A percentile compares a stretch with the other conserved stretches of the same genome.
Evolutionary conservation across 2,329 filamentous ascomycete species (phyloP).

Genomic region (Hirsutella rhossiliensis): DNA sequence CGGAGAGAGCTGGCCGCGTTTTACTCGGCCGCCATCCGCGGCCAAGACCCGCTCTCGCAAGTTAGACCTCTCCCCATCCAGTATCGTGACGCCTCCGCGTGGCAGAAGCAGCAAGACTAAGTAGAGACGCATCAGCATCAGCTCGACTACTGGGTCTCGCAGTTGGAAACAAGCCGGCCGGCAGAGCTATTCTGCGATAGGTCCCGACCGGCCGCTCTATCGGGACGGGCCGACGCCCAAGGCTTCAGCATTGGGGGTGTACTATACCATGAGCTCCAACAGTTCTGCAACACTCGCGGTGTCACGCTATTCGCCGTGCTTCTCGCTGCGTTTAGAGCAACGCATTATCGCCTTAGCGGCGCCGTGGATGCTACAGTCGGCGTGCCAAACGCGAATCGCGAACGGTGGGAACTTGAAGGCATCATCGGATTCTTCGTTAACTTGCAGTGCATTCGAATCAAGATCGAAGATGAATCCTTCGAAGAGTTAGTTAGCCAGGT

Average conservation of each 20-base stretch:
- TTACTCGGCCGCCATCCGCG: slow-evolving; percentile 5
- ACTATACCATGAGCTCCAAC: background rate
- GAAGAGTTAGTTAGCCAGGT: background rate
- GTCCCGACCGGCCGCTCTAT: too few species aligned
- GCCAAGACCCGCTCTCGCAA: slow-evolving; percentile 2
- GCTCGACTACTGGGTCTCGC: too few species aligned
- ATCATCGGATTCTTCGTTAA: slow-evolving; percentile 15
- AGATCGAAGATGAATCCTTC: slow-evolving; percentile 7
- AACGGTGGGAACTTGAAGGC: slow-evolving; percentile 7
- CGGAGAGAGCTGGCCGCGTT: slow-evolving; percentile 8
- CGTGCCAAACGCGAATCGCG: slow-evolving; percentile 7
- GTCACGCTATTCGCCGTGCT: slow-evolving; percentile 8
- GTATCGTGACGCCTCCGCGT: slow-evolving; percentile 13
- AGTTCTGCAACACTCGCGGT: slow-evolving; percentile 4
- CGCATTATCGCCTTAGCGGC: slow-evolving; percentile 14
- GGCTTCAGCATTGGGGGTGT: too few species aligned
- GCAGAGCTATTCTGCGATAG: too few species aligned
- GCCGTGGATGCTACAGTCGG: slow-evolving; percentile 11
- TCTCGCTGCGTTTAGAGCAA: slow-evolving; percentile 11
- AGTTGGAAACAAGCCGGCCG: too few species aligned
- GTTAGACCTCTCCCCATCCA: slow-evolving; percentile 10
- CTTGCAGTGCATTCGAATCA: slow-evolving; percentile 12
- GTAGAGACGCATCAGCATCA: slow-evolving; percentile 2
- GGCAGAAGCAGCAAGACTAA: slow-evolving; percentile 10
- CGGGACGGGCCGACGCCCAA: too few species aligned